Conservation (phyloP, 148 eudicot genomes). For the Beta vulgaris region DNA sequence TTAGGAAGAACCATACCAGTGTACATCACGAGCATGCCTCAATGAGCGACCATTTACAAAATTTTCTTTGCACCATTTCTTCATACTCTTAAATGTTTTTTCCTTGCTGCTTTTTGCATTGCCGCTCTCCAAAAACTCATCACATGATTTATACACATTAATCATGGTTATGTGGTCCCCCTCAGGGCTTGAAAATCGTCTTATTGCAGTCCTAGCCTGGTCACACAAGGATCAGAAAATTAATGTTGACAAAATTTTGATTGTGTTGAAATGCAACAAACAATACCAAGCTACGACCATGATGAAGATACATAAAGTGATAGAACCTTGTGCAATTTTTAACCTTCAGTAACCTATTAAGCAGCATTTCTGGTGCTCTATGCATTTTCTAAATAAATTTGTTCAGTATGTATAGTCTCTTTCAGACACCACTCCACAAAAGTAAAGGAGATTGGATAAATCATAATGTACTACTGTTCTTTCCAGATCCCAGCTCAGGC, state of each 20-base stretch:
- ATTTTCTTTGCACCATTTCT: conserved; percentile 91
- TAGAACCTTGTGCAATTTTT: not conserved
- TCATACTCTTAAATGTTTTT: conserved; percentile 59
- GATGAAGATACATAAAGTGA: not conserved
- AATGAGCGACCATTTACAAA: conserved; percentile 79
- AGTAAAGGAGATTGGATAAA: not conserved
- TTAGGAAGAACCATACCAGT: conserved; percentile 48
- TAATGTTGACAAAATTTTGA: not conserved
- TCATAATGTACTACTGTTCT: not conserved
- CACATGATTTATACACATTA: conserved; percentile 66
- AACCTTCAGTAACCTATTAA: not conserved
- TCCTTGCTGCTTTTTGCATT: conserved; percentile 44
- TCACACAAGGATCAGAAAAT: conserved; percentile 20
- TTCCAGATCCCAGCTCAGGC: not conserved
- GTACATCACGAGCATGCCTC: conserved; percentile 83
- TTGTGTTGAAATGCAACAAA: not conserved
- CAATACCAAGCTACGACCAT: not conserved
- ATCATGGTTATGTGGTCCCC: conserved; percentile 88
- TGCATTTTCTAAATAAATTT: not conserved
- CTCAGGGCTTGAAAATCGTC: conserved; percentile 68
- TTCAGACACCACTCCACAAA: not conserved
- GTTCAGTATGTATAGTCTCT: not conserved
- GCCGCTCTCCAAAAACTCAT: conserved; percentile 66
- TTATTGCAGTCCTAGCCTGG: conserved; percentile 66
- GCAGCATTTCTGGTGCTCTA: not conserved